Conservation (phyloP, 148 eudicot species). For the Linanthus parryae region DNA sequence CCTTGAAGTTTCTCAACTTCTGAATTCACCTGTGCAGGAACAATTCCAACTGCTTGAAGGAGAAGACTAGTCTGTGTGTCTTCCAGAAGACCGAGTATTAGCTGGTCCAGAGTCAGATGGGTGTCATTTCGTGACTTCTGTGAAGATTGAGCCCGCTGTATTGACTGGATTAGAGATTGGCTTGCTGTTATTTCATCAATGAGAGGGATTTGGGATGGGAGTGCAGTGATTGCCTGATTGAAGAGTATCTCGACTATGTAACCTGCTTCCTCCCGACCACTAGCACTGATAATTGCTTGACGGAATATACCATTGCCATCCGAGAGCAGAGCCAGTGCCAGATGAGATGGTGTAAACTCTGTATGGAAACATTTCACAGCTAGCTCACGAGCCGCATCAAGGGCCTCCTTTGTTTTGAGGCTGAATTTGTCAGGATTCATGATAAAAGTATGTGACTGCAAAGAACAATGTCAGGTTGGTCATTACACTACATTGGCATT, state of each 20-base stretch:
- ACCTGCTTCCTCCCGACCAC: constrained; percentile 51
- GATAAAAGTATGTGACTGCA: not conserved
- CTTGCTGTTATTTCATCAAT: constrained; percentile 57
- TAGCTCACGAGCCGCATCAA: constrained; percentile 52
- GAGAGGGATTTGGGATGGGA: constrained; percentile 66
- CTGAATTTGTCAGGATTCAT: constrained; percentile 87
- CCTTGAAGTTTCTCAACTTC: constrained; percentile 77
- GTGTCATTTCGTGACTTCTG: constrained; percentile 61
- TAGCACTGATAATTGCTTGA: constrained; percentile 53
- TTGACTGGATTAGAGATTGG: constrained; percentile 42
- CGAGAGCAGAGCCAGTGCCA: constrained; percentile 39
- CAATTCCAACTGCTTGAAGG: constrained; percentile 60
- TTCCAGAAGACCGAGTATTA: constrained; percentile 58
- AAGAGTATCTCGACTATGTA: constrained; percentile 51
- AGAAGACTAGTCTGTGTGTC: constrained; percentile 58
- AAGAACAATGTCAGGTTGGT: not conserved
- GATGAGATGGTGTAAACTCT: constrained; percentile 67
- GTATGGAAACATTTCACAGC: constrained; percentile 62
- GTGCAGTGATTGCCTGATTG: constrained; percentile 44
- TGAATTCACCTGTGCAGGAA: constrained; percentile 35
- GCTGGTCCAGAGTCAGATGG: constrained; percentile 63
- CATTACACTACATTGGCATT: too few relatives aligned
- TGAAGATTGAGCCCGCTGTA: constrained; percentile 49
- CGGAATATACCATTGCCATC: constrained; percentile 51
- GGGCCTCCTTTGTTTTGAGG: constrained; percentile 63